phyloP scores from a whole-genome alignment of 495 filamentous ascomycete genomes.

The Darksidea phi region DNA sequence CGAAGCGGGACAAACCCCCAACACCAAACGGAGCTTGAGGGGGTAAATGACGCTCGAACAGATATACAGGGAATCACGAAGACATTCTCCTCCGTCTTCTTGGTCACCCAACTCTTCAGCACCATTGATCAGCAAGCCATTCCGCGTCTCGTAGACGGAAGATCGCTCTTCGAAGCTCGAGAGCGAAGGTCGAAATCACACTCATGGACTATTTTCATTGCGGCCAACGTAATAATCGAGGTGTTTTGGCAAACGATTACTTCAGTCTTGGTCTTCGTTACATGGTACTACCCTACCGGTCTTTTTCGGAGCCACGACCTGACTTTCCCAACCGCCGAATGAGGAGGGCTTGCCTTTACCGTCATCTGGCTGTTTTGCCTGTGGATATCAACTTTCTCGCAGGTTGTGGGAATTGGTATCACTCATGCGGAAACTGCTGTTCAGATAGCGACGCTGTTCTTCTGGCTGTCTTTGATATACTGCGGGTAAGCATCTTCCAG shows the following conservation, averaged over 20 bases:
- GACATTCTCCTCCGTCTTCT: conserved; percentile 17
- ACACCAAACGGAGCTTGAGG: conserved; percentile 53
- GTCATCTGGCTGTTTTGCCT: conserved; percentile 17
- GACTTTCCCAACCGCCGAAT: conserved; percentile 1
- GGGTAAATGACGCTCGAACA: conserved; percentile 64
- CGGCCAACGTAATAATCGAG: conserved; percentile 69
- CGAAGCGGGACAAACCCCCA: conserved; percentile 38
- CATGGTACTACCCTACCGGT: conserved; percentile 20
- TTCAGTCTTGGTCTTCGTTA: conserved; percentile 9
- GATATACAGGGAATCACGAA: conserved; percentile 51
- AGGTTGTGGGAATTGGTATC: conserved; percentile 2
- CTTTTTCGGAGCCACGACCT: conserved; percentile 8
- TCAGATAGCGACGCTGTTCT: conserved; percentile 18
- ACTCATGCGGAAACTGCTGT: conserved; percentile 14
- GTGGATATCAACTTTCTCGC: conserved; percentile 19
- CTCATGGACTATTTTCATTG: conserved; percentile 17
- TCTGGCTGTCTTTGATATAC: conserved; percentile 13
- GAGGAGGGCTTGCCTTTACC: conserved; percentile 11
- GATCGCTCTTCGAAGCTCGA: conserved; percentile 19
- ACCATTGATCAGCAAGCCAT: conserved; percentile 20
- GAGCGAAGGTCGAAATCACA: conserved; percentile 14
- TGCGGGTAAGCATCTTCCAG: conserved; percentile 14
- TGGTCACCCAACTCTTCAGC: conserved; percentile 14
- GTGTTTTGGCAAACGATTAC: conserved; percentile 41
- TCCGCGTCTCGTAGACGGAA: not conserved